Evolutionary conservation across 176 grass and related monocot species (phyloP).

Genomic region (Poa pratensis): DNA sequence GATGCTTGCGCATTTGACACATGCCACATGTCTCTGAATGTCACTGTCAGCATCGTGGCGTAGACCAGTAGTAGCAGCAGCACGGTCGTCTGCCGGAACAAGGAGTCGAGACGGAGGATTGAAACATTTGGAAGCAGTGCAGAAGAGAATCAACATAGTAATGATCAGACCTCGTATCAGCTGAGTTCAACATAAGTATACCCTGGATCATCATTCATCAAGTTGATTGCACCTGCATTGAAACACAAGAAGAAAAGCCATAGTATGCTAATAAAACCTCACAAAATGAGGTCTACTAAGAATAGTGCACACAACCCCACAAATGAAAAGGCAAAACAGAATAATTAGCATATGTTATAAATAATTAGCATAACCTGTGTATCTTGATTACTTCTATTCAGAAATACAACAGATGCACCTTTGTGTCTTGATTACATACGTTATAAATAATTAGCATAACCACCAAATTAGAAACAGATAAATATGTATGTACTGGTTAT

Average conservation of each 20-base stretch:
- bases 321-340: background rate
- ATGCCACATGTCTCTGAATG: background rate
- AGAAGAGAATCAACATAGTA: background rate
- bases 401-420: constrained; percentile 4
- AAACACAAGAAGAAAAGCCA: constrained; percentile 29
- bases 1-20: background rate
- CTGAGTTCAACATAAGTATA: background rate
- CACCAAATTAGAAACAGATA: background rate
- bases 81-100: background rate
- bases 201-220: background rate
- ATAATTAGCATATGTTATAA: too few relatives aligned
- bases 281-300: background rate
- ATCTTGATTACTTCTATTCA: constrained; percentile 9
- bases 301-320: constrained; percentile 13
- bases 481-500: constrained; percentile 15
- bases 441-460: background rate
- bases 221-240: background rate
- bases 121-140: background rate
- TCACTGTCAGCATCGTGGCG: background rate
- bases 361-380: too few relatives aligned
- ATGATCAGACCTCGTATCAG: background rate
- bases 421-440: background rate
- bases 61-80: background rate
- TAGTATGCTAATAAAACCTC: background rate
- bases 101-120: background rate